A percentile compares a stretch with the other conserved stretches of the same genome.
Evolutionary conservation across 257 asterid genomes (phyloP).

Genomic region (Leonotis leonurus): DNA sequence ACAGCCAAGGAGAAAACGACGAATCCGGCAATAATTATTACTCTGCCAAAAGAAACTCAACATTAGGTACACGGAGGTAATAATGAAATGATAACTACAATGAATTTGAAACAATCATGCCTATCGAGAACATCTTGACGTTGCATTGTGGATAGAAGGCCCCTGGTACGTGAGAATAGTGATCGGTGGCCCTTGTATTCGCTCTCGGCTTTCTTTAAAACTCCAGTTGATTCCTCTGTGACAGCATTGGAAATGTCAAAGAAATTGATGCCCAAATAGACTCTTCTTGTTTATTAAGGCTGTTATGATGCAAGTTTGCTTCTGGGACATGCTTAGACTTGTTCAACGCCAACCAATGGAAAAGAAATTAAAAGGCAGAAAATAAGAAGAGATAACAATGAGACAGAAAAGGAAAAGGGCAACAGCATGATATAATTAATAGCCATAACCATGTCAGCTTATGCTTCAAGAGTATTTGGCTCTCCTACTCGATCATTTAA

Average conservation of each 20-base stretch:
- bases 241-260: slow-evolving; percentile 18
- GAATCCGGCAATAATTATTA: slow-evolving; percentile 61
- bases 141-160: slow-evolving; percentile 85
- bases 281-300: not conserved
- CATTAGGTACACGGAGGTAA: slow-evolving; percentile 1
- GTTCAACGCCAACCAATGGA: not conserved
- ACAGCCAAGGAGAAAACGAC: slow-evolving; percentile 74
- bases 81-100: not conserved
- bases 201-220: slow-evolving; percentile 71
- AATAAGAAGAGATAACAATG: not conserved
- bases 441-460: not conserved
- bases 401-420: not conserved
- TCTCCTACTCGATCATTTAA: too few relatives aligned
- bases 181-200: slow-evolving; percentile 94
- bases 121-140: slow-evolving; percentile 90
- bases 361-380: not conserved
- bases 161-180: slow-evolving; percentile 66
- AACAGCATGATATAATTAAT: not conserved
- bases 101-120: slow-evolving; percentile 16
- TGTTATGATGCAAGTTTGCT: not conserved
- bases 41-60: slow-evolving; percentile 39
- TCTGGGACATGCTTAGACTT: not conserved
- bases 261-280: not conserved
- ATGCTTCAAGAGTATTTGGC: not conserved
- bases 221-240: slow-evolving; percentile 83